phyloP scores from a whole-genome alignment of 352 stramenopile genomes.

The Salisapilia sapeloensis region DNA sequence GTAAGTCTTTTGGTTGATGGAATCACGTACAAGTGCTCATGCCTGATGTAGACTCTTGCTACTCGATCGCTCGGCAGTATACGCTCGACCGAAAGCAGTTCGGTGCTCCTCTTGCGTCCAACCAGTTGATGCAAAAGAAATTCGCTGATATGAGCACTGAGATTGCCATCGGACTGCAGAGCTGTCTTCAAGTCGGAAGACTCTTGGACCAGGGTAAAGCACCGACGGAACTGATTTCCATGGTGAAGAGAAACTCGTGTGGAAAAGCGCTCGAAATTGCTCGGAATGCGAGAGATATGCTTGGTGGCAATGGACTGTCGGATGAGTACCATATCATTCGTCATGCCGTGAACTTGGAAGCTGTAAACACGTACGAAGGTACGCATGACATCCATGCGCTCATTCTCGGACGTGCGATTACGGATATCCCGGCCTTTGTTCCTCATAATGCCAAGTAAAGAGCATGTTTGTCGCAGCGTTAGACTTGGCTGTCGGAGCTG shows the following conservation, averaged over 20 bases:
- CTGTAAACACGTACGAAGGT: constrained; percentile 98
- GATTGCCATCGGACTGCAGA: constrained; percentile 88
- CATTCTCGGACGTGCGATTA: constrained; percentile 95
- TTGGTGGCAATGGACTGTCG: constrained; percentile 95
- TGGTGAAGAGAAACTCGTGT: constrained; percentile 94
- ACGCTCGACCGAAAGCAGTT: constrained; percentile 93
- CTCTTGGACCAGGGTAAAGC: constrained; percentile 76
- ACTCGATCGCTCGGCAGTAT: constrained; percentile 88
- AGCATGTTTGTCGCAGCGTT: too few relatives aligned
- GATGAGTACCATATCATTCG: constrained; percentile 99
- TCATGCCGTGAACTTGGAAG: constrained; percentile 95
- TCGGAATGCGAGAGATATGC: constrained; percentile 87
- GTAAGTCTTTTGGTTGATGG: constrained; percentile 12
- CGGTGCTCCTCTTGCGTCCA: constrained; percentile 90
- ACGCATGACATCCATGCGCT: constrained; percentile 97
- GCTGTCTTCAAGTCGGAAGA: constrained; percentile 81
- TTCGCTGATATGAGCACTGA: constrained; percentile 95
- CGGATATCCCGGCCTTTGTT: constrained; percentile 89
- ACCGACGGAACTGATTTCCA: constrained; percentile 84
- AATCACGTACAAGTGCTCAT: neutral
- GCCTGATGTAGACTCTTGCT: constrained; percentile 72
- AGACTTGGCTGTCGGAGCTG: too few relatives aligned
- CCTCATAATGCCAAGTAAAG: too few relatives aligned
- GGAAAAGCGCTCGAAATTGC: constrained; percentile 92
- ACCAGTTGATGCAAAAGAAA: constrained; percentile 98